Conservation (phyloP, 1,139 yeast genomes). For the Kodamaea arcana region DNA sequence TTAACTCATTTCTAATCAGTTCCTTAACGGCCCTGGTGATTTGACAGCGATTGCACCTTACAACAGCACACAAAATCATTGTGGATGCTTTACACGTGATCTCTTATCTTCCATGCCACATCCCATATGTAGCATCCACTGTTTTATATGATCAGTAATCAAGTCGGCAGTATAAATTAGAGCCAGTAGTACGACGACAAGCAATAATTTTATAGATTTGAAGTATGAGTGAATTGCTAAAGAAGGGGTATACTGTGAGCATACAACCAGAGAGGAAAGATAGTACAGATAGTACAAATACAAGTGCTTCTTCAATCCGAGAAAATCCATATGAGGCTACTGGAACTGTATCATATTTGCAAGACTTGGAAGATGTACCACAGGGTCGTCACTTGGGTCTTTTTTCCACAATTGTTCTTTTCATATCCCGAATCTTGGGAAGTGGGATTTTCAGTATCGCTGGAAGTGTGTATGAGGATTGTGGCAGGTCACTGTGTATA, state of each 20-base stretch:
- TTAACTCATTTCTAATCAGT: too few species aligned
- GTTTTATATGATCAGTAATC: too few species aligned
- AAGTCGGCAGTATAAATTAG: too few species aligned
- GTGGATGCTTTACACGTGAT: neutral
- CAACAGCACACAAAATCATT: too few species aligned
- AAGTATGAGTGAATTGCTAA: too few species aligned
- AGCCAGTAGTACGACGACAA: too few species aligned
- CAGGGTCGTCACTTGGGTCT: constrained; percentile 73
- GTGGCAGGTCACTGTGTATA: constrained; percentile 60
- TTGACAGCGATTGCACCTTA: too few species aligned
- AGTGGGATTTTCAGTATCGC: constrained; percentile 76
- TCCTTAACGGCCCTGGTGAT: too few species aligned
- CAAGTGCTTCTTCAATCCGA: neutral
- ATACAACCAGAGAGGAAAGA: neutral
- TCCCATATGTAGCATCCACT: neutral
- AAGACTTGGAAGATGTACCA: constrained; percentile 53
- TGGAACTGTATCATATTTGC: constrained; percentile 20
- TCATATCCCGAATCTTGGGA: constrained; percentile 68
- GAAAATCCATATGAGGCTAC: neutral
- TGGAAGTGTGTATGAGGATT: constrained; percentile 59
- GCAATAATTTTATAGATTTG: too few species aligned
- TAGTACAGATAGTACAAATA: neutral
- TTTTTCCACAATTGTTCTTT: constrained; percentile 59
- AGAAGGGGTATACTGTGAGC: neutral
- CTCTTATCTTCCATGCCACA: neutral